These are phyloP conservation scores for Coemansia sp. DNA, from an alignment of 192 early-diverging fungal species.

Conservation along the genomic window DNA sequence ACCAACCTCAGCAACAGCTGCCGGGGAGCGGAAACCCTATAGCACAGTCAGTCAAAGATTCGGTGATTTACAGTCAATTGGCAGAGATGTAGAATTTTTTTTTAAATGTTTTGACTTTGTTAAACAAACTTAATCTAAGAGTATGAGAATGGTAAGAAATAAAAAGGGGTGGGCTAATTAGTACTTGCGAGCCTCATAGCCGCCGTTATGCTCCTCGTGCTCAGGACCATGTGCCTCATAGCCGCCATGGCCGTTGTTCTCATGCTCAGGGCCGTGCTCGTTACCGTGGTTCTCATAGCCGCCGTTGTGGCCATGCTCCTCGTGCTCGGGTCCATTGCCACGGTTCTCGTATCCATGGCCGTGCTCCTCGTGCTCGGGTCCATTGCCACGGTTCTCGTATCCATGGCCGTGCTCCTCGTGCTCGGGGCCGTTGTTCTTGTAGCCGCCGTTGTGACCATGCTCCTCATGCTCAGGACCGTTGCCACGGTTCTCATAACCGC, in stretches of 20 bases:
- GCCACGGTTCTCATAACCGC: background rate
- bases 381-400: background rate
- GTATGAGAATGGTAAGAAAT: background rate
- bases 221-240: constrained; percentile 15
- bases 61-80: constrained; percentile 23
- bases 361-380: background rate
- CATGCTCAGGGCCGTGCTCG: constrained; percentile 12
- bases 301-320: background rate
- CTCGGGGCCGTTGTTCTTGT: background rate
- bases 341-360: background rate
- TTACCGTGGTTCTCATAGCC: constrained; percentile 4
- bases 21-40: constrained; percentile 12
- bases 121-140: background rate
- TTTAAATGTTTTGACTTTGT: constrained; percentile 7
- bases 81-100: constrained; percentile 23
- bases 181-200: constrained; percentile 6
- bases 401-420: background rate
- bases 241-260: constrained; percentile 12
- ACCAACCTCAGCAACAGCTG: too few relatives aligned
- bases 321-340: background rate
- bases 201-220: constrained; percentile 7
- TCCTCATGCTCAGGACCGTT: constrained; percentile 6
- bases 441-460: background rate
- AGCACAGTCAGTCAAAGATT: constrained; percentile 34
- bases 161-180: background rate